Evolutionary conservation across 108 stramenopile genomes (phyloP), one percentile per base, ranked within the genome.

Genomic region (Skeletonema tropicum): DNA sequence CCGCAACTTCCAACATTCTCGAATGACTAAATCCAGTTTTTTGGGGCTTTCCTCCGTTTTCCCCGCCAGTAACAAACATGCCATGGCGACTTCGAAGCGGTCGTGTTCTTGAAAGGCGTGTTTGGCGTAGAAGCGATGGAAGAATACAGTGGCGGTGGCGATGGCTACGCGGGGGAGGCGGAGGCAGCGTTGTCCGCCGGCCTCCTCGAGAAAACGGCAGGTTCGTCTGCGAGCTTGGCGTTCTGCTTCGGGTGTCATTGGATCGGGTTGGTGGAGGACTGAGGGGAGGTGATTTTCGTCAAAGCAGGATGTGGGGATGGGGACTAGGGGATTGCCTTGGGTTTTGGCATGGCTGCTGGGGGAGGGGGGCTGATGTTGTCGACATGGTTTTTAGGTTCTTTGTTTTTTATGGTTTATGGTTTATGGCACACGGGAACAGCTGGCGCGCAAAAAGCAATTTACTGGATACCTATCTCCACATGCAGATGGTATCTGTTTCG

Each of bases 31-130:
- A 36, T 83, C 85, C 17, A 96, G 78, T 64, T 94, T 96, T 57
- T 89, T 88, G 60, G 96, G 92, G 52, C 89, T 86, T 71, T 96
- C 96, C 59, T 96, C 96, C 57, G 92, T 92, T 69, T 96, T 96
- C 68, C 89, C 89, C 11, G 96, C 96, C 41, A 96, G 71, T 19
- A 96, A 71, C 26, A 94, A 70, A 60, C 89, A 88, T 2, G 96
- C 96, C 55, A 93, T 87, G 38, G 93, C 90, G 11, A 94, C 92
- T 74, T 94, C 93, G 65, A 94, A 94, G 7, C 93, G 89, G 78
- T 94, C 91, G 67, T 96, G 96, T 42, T 91, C 80, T 31, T 79
- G 75, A 73, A 96, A 96, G 12, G 89, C 87, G 59, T 96, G 96
- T 65, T 89, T 90, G 42, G 92, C 90, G 64, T 90, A 96, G 66